These are phyloP conservation scores for barley (Hordeum vulgare) DNA, from an alignment of 176 grass and related monocot species.

Conservation along the genomic window DNA sequence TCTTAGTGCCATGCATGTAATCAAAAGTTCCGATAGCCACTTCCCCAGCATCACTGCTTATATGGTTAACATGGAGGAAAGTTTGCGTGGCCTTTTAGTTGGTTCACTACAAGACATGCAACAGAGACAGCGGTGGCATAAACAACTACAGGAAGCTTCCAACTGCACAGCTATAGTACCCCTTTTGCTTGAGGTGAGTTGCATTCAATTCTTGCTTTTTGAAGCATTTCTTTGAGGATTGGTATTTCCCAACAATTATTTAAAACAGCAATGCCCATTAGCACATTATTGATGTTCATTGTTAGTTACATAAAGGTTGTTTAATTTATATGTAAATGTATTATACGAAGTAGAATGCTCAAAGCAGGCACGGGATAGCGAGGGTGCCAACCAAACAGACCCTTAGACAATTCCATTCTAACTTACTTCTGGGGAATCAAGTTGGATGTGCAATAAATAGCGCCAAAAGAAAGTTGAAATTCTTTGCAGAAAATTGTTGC, in stretches of 20 bases:
- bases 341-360: not conserved
- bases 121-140: constrained; percentile 57
- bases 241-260: constrained; percentile 20
- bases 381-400: not conserved
- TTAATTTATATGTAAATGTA: not conserved
- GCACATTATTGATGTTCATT: not conserved
- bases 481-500: constrained; percentile 3
- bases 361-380: not conserved
- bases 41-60: constrained; percentile 61
- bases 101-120: constrained; percentile 56
- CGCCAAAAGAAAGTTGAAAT: constrained; percentile 15
- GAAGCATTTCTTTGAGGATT: constrained; percentile 15
- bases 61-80: constrained; percentile 92
- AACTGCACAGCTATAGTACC: constrained; percentile 65
- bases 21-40: constrained; percentile 61
- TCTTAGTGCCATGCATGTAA: constrained; percentile 43
- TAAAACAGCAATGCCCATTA: not conserved
- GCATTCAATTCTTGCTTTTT: not conserved
- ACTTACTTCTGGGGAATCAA: constrained; percentile 25
- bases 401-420: constrained; percentile 5
- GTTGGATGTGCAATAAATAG: constrained; percentile 18
- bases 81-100: constrained; percentile 67
- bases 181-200: constrained; percentile 93
- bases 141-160: constrained; percentile 57
- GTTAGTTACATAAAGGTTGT: not conserved